These are phyloP conservation scores for Sporobolomyces pararoseus DNA, from an alignment of 768 basidiomycete genomes.

Conservation along the genomic window DNA sequence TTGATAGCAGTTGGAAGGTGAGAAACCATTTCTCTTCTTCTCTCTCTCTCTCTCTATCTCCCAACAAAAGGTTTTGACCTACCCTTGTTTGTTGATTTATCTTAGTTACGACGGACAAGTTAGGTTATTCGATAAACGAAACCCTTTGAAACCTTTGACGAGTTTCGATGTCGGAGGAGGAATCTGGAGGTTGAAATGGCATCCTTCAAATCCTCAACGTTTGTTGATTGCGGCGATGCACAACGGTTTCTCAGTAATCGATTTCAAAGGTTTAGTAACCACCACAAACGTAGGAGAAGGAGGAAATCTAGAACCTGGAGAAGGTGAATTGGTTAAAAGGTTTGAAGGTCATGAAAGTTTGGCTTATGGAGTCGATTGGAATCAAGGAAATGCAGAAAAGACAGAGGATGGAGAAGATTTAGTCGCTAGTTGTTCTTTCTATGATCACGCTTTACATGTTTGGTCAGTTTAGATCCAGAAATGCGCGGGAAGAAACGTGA, in stretches of 20 bases:
- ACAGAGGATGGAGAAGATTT: constrained; percentile 51
- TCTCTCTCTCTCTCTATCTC: no score
- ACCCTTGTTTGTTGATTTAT: neutral
- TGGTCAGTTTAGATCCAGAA: constrained; percentile 55
- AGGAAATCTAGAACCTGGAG: constrained; percentile 37
- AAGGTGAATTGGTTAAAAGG: constrained; percentile 54
- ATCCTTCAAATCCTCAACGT: constrained; percentile 65
- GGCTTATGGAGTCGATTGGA: constrained; percentile 93
- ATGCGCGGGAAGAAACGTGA: neutral
- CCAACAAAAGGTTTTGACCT: neutral
- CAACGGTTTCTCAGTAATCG: constrained; percentile 84
- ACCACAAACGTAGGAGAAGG: neutral
- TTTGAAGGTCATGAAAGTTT: constrained; percentile 76
- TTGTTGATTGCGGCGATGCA: constrained; percentile 97
- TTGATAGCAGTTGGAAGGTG: constrained; percentile 88
- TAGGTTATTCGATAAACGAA: constrained; percentile 75
- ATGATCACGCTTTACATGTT: constrained; percentile 76
- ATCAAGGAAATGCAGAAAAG: constrained; percentile 50
- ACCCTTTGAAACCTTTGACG: constrained; percentile 58
- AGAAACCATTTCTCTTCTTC: constrained; percentile 21
- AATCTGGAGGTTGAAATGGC: constrained; percentile 95
- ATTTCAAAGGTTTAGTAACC: constrained; percentile 50
- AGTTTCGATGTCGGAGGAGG: constrained; percentile 77
- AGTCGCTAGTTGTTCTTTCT: constrained; percentile 89
- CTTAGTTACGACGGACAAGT: constrained; percentile 77